Conservation (phyloP, 768 basidiomycete species). For the Macrolepiota albuminosa region DNA sequence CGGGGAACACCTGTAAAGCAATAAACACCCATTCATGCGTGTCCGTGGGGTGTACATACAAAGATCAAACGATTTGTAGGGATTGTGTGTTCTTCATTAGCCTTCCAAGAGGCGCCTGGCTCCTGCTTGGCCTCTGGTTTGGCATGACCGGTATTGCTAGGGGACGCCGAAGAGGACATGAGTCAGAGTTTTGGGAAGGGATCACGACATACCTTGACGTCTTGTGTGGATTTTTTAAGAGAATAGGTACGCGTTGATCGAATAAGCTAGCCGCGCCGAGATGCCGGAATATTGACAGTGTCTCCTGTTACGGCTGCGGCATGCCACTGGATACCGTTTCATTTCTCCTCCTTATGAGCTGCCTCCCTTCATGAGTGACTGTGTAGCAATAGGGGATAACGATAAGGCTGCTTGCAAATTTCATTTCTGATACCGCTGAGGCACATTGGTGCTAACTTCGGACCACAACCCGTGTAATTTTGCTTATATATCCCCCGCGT, state of each 20-base stretch:
- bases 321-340: not conserved
- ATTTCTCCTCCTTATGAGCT: not conserved
- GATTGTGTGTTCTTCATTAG: conserved; percentile 48
- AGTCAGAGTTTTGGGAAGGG: conserved; percentile 6
- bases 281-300: conserved; percentile 21
- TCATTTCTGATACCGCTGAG: not conserved
- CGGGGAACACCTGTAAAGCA: conserved; percentile 36
- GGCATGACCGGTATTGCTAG: conserved; percentile 10
- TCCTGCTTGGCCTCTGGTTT: conserved; percentile 19
- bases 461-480: not conserved
- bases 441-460: not conserved
- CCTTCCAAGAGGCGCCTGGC: conserved; percentile 53
- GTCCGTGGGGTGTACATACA: conserved; percentile 24
- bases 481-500: not conserved
- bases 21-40: not conserved
- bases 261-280: conserved; percentile 20
- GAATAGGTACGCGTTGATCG: conserved; percentile 4
- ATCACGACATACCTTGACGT: conserved; percentile 9
- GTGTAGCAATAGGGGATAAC: not conserved
- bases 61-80: conserved; percentile 47
- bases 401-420: not conserved
- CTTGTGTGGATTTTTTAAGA: conserved; percentile 10
- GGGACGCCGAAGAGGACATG: conserved; percentile 16
- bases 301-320: not conserved
- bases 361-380: not conserved